phyloP scores from a whole-genome alignment of 2,329 filamentous ascomycete genomes.

The Cladophialophora carrionii region DNA sequence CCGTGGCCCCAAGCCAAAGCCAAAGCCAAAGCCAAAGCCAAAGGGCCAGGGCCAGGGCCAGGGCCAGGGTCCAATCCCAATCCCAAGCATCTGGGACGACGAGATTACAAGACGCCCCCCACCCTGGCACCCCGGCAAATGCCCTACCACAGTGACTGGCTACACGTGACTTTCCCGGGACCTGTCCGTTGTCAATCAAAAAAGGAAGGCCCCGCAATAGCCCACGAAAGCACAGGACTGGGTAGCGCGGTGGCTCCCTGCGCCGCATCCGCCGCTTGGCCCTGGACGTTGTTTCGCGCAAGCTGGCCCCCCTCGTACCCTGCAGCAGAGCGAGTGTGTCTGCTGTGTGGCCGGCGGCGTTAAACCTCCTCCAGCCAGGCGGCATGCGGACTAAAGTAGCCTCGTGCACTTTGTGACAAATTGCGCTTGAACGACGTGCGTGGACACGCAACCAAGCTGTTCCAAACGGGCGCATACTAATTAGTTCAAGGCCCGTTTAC shows the following conservation, averaged over 20 bases:
- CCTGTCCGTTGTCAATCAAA: neutral
- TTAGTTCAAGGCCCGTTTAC: too few species aligned
- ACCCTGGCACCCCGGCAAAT: neutral
- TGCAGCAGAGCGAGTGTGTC: neutral
- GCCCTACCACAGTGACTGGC: too few species aligned
- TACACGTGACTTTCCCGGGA: conserved; percentile 22
- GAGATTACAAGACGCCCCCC: neutral
- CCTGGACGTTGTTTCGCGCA: too few species aligned
- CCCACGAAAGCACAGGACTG: neutral
- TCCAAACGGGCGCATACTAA: too few species aligned
- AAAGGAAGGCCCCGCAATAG: conserved; percentile 15
- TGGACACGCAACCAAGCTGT: neutral
- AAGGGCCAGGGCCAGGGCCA: too few species aligned
- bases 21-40: too few species aligned
- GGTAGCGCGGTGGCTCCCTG: conserved; percentile 2
- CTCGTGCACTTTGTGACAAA: conserved; percentile 22
- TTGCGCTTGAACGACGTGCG: conserved; percentile 19
- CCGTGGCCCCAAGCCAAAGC: conserved; percentile 2
- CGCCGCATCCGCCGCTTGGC: neutral
- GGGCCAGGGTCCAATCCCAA: too few species aligned
- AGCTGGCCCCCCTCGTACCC: too few species aligned
- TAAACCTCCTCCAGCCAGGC: neutral
- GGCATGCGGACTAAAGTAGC: conserved; percentile 1
- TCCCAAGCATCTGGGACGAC: neutral
- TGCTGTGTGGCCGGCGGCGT: neutral